Percentiles rank a stretch among this genome's conserved stretches.
Evolutionary conservation across 768 basidiomycete genomes (phyloP).

Genomic region (Lentinula boryana): DNA sequence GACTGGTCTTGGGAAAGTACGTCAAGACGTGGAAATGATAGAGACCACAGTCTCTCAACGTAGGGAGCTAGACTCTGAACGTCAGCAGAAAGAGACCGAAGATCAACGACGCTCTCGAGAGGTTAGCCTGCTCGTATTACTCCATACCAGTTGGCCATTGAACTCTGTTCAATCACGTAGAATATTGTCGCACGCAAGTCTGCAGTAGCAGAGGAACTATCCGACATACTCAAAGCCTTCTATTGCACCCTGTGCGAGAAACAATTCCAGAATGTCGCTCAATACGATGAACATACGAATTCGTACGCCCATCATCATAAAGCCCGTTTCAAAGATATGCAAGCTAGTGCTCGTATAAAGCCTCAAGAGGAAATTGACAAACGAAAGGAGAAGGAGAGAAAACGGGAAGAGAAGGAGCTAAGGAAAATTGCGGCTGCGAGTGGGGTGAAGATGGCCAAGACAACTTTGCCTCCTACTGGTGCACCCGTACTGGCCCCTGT

Average conservation of each 20-base stretch:
- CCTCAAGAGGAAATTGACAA: slow-evolving; percentile 64
- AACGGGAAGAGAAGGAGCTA: slow-evolving; percentile 80
- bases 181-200: slow-evolving; percentile 57
- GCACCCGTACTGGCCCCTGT: slow-evolving; percentile 14
- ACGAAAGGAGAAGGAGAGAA: slow-evolving; percentile 81
- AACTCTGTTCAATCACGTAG: slow-evolving; percentile 25
- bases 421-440: slow-evolving; percentile 79
- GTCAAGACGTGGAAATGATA: slow-evolving; percentile 77
- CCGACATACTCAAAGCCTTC: slow-evolving; percentile 62
- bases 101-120: slow-evolving; percentile 71
- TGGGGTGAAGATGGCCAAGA: slow-evolving; percentile 65
- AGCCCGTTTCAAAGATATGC: slow-evolving; percentile 77
- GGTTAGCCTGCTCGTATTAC: slow-evolving; percentile 29
- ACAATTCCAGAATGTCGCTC: slow-evolving; percentile 80
- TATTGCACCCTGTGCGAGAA: slow-evolving; percentile 83
- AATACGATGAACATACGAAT: slow-evolving; percentile 87
- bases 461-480: slow-evolving; percentile 17
- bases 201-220: slow-evolving; percentile 53
- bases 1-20: slow-evolving; percentile 75
- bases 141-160: not conserved
- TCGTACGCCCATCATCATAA: slow-evolving; percentile 87
- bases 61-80: slow-evolving; percentile 74
- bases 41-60: slow-evolving; percentile 82
- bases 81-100: slow-evolving; percentile 73
- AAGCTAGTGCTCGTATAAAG: slow-evolving; percentile 62